Percentiles rank a stretch among this genome's conserved stretches.
Evolutionary conservation across 2,329 filamentous ascomycete species (phyloP).

Genomic region (Colletotrichum noveboracense): DNA sequence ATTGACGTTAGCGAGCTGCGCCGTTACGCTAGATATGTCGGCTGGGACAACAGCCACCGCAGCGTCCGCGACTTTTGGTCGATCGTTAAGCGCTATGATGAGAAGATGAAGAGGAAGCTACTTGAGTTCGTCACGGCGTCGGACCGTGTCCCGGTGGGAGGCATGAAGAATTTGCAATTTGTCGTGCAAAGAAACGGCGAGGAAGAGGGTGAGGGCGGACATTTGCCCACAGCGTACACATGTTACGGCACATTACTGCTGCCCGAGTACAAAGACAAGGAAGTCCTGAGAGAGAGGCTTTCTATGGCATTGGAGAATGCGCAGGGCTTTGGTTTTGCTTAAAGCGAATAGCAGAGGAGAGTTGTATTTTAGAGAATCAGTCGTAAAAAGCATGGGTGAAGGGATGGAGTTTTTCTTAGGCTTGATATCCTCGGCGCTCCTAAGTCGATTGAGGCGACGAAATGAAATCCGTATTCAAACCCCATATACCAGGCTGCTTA

Average conservation of each 20-base stretch:
- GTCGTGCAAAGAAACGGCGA: slow-evolving; percentile 79
- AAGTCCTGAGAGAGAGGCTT: slow-evolving; percentile 76
- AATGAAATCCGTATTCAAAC: not conserved
- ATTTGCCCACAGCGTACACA: slow-evolving; percentile 86
- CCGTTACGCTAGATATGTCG: slow-evolving; percentile 77
- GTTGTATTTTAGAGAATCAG: not conserved
- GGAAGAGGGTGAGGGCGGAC: slow-evolving; percentile 56
- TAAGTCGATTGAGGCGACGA: not conserved
- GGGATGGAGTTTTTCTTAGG: not conserved
- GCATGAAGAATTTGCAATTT: slow-evolving; percentile 82
- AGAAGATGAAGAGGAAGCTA: slow-evolving; percentile 74
- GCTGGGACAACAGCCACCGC: slow-evolving; percentile 73
- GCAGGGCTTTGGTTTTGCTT: slow-evolving; percentile 87
- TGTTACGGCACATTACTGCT: slow-evolving; percentile 90
- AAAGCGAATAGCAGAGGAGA: not conserved
- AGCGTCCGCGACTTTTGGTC: slow-evolving; percentile 85
- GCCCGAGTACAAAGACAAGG: slow-evolving; percentile 78
- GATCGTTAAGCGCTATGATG: slow-evolving; percentile 71
- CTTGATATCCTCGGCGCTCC: not conserved
- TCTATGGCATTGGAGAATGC: slow-evolving; percentile 87
- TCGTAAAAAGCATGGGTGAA: not conserved
- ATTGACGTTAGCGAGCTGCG: slow-evolving; percentile 80
- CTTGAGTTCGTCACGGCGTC: slow-evolving; percentile 96
- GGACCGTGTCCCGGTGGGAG: slow-evolving; percentile 87
- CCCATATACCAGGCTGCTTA: too few species aligned